phyloP scores from a whole-genome alignment of 2,329 filamentous ascomycete species.

The Verticillium nubilum region DNA sequence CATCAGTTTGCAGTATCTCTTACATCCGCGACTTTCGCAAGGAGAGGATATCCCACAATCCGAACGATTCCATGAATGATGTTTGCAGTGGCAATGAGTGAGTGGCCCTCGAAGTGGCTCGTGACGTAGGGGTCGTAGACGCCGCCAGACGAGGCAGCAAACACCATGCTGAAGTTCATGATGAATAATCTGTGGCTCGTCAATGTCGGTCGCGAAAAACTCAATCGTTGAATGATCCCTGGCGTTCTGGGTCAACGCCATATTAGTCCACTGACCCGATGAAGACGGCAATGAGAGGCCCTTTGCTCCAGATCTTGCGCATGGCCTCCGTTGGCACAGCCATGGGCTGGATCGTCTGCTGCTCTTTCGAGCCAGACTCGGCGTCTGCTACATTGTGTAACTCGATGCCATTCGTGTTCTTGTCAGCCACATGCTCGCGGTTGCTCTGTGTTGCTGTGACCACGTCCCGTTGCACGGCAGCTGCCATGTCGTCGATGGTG shows the following conservation, averaged over 20 bases:
- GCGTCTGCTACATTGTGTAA: background rate
- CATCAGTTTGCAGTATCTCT: background rate
- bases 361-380: background rate
- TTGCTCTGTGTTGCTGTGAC: background rate
- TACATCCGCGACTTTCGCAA: slow-evolving; percentile 53
- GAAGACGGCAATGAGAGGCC: background rate
- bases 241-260: too few species aligned
- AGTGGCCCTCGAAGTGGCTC: slow-evolving; percentile 39
- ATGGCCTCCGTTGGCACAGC: slow-evolving; percentile 1
- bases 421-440: background rate
- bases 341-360: slow-evolving; percentile 4
- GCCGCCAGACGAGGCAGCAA: slow-evolving; percentile 24
- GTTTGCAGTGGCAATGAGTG: slow-evolving; percentile 40
- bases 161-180: slow-evolving; percentile 23
- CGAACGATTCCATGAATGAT: slow-evolving; percentile 41
- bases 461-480: background rate
- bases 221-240: too few species aligned
- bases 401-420: background rate
- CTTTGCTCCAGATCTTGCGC: slow-evolving; percentile 1
- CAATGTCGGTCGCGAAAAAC: too few species aligned
- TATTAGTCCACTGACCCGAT: background rate
- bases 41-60: slow-evolving; percentile 51
- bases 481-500: background rate
- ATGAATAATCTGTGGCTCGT: slow-evolving; percentile 18
- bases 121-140: slow-evolving; percentile 26